Percentiles rank a stretch among this genome's conserved stretches.
Evolutionary conservation across 495 filamentous ascomycete species (phyloP).

Genomic region (Xylaria grammica): DNA sequence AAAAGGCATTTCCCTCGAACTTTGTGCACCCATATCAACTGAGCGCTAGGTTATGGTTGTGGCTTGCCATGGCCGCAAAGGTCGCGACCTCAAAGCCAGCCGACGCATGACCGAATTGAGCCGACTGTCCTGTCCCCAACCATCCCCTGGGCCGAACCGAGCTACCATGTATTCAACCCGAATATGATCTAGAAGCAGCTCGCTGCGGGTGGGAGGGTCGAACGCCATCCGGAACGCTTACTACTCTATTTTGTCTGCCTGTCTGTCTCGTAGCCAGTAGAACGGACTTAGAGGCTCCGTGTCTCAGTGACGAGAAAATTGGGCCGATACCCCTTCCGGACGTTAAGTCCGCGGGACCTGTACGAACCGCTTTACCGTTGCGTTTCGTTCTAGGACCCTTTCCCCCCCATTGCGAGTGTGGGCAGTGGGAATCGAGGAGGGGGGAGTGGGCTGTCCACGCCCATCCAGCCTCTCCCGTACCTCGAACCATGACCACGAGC

Average conservation of each 20-base stretch:
- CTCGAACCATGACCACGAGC: conserved; percentile 2
- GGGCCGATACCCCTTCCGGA: background rate
- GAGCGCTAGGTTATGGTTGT: background rate
- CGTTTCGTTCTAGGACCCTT: no score
- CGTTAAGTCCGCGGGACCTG: background rate
- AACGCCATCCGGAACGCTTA: conserved; percentile 2
- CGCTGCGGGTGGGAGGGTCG: background rate
- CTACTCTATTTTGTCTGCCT: background rate
- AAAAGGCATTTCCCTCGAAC: background rate
- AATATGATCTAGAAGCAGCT: background rate
- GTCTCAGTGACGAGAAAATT: background rate
- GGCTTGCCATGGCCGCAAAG: conserved; percentile 6
- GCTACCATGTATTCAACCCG: conserved; percentile 2
- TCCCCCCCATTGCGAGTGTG: no score
- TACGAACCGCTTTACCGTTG: no score
- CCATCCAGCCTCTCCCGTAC: background rate
- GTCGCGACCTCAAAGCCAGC: conserved; percentile 8
- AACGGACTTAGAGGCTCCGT: conserved; percentile 11
- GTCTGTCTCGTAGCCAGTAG: background rate
- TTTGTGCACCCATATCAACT: background rate
- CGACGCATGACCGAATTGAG: background rate
- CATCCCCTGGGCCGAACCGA: conserved; percentile 6
- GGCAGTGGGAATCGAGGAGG: no score
- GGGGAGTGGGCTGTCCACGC: background rate
- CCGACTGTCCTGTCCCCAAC: background rate